These are phyloP conservation scores for Aureobasidium vineae DNA, from an alignment of 2,329 filamentous ascomycete genomes.

Conservation along the genomic window DNA sequence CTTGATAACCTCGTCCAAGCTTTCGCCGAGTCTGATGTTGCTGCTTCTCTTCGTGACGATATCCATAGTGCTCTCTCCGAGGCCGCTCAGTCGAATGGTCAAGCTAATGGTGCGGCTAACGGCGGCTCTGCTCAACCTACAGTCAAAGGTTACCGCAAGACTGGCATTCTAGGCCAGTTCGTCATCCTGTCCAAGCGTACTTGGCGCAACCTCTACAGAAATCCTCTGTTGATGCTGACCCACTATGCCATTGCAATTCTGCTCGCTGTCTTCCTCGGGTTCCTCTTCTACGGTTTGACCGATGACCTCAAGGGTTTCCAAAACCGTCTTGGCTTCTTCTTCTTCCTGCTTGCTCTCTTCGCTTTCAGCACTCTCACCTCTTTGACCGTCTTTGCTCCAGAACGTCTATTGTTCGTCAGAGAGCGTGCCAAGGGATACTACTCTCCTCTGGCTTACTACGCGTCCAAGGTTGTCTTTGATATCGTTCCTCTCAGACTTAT, in stretches of 20 bases:
- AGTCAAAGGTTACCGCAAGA: constrained; percentile 76
- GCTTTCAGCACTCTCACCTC: constrained; percentile 96
- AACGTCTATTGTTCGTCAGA: constrained; percentile 85
- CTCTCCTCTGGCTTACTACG: constrained; percentile 87
- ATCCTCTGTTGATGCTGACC: constrained; percentile 96
- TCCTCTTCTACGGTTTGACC: constrained; percentile 92
- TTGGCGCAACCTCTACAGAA: constrained; percentile 96
- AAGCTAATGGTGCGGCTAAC: constrained; percentile 51
- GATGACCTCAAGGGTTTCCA: constrained; percentile 98
- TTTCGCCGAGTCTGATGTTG: constrained; percentile 76
- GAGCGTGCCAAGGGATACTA: constrained; percentile 98
- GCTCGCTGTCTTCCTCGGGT: constrained; percentile 89
- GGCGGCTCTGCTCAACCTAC: constrained; percentile 47
- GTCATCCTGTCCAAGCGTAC: constrained; percentile 84
- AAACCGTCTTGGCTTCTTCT: constrained; percentile 94
- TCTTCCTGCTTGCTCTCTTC: constrained; percentile 93
- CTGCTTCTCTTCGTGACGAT: constrained; percentile 70
- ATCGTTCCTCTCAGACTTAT: constrained; percentile 92
- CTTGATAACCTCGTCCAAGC: constrained; percentile 76
- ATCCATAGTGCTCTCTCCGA: constrained; percentile 68
- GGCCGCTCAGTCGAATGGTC: constrained; percentile 57
- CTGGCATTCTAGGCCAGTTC: constrained; percentile 80
- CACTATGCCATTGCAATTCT: constrained; percentile 97
- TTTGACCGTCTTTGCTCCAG: constrained; percentile 87
- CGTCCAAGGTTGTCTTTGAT: constrained; percentile 96